Percentiles rank a stretch among this genome's conserved stretches.
phyloP scores from a whole-genome alignment of 768 basidiomycete genomes.

The Rhodosporidiobolus odoratus region DNA sequence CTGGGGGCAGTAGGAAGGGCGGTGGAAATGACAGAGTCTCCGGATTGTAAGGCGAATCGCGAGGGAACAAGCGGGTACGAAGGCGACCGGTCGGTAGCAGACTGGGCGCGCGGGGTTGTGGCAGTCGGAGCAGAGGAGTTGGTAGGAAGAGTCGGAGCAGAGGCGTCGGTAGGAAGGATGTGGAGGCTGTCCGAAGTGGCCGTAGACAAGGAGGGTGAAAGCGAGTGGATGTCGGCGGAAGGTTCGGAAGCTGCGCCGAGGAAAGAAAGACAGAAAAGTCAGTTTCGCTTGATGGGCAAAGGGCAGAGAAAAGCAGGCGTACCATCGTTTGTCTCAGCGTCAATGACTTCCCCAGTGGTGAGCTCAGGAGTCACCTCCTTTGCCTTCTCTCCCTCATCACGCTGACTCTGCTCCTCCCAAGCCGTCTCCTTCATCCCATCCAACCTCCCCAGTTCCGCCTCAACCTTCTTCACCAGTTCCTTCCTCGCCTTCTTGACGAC shows the following conservation, averaged over 20 bases:
- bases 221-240: not conserved
- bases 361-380: not conserved
- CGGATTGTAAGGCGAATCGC: not conserved
- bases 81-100: no score
- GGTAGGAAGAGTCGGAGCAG: no score
- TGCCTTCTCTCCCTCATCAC: not conserved
- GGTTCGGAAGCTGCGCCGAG: not conserved
- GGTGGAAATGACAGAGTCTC: not conserved
- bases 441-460: conserved; percentile 19
- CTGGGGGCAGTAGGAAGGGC: not conserved
- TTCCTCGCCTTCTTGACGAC: conserved; percentile 31
- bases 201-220: no score
- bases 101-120: no score
- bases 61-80: not conserved
- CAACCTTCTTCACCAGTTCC: conserved; percentile 23
- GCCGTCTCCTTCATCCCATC: conserved; percentile 22
- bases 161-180: no score
- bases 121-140: no score
- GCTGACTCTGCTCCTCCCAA: conserved; percentile 20
- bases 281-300: not conserved
- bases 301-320: not conserved
- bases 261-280: not conserved
- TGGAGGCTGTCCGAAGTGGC: no score
- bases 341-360: not conserved
- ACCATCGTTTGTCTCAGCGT: not conserved